Percentiles rank a stretch among this genome's conserved stretches.
These are phyloP conservation scores for Aspergillus tamarii DNA, from an alignment of 2,329 filamentous ascomycete genomes.

Conservation along the genomic window DNA sequence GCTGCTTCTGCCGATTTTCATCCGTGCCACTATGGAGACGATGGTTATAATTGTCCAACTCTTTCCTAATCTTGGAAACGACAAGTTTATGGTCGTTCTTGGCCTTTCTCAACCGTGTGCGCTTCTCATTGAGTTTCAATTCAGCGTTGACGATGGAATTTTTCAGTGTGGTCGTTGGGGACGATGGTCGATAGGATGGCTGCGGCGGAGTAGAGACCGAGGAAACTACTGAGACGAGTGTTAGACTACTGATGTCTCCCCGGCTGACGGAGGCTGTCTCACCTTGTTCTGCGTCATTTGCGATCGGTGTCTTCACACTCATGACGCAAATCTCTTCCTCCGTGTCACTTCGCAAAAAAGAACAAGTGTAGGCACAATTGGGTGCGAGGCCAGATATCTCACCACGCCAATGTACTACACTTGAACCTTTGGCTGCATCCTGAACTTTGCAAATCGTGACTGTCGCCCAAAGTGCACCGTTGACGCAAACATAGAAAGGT, in stretches of 20 bases:
- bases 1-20: slow-evolving; percentile 65
- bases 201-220: slow-evolving; percentile 55
- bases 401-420: slow-evolving; percentile 57
- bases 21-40: slow-evolving; percentile 63
- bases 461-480: slow-evolving; percentile 67
- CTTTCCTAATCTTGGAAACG: slow-evolving; percentile 61
- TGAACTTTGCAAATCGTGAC: slow-evolving; percentile 56
- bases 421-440: slow-evolving; percentile 48
- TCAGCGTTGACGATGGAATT: slow-evolving; percentile 67
- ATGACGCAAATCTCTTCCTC: slow-evolving; percentile 62
- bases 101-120: slow-evolving; percentile 60
- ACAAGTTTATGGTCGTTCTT: slow-evolving; percentile 65
- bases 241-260: slow-evolving; percentile 5
- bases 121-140: slow-evolving; percentile 61
- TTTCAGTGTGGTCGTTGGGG: slow-evolving; percentile 66
- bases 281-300: slow-evolving; percentile 63
- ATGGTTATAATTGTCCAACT: slow-evolving; percentile 61
- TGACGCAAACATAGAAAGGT: slow-evolving; percentile 68
- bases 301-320: slow-evolving; percentile 64
- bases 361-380: slow-evolving; percentile 66
- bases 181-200: slow-evolving; percentile 64
- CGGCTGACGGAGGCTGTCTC: slow-evolving; percentile 24
- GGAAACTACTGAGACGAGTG: slow-evolving; percentile 30
- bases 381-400: slow-evolving; percentile 68
- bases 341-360: slow-evolving; percentile 61